Evolutionary conservation across 768 basidiomycete species (phyloP).

Genomic region (Auricularia sp.): DNA sequence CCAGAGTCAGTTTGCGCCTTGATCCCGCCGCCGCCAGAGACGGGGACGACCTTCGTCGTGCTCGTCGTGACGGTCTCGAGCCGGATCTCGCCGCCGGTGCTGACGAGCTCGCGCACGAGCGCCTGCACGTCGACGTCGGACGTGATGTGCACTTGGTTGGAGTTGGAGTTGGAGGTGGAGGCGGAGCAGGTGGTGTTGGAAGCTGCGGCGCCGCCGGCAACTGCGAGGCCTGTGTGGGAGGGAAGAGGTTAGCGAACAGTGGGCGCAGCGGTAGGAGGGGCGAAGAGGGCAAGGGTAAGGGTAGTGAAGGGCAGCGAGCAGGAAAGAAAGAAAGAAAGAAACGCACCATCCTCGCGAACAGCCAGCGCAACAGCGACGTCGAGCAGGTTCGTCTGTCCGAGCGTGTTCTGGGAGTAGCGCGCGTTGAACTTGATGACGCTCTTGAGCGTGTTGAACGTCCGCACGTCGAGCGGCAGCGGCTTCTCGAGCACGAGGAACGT

Average conservation of each 20-base stretch:
- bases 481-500: neutral
- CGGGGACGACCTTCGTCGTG: neutral
- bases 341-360: neutral
- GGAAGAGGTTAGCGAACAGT: neutral
- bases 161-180: neutral
- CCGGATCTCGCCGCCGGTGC: neutral
- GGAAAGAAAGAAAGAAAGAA: neutral
- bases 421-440: conserved; percentile 1
- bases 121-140: neutral
- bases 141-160: neutral
- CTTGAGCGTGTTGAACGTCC: neutral
- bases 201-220: neutral
- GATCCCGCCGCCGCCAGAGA: too few relatives aligned
- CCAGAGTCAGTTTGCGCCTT: too few relatives aligned
- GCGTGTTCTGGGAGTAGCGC: neutral
- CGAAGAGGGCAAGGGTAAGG: too few relatives aligned
- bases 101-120: neutral
- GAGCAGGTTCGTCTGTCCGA: neutral
- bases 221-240: neutral
- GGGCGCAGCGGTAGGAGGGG: neutral
- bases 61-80: neutral
- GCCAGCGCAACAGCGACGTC: neutral
- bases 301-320: neutral
- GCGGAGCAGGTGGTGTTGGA: neutral
- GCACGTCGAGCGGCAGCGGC: neutral